Evolutionary conservation across 495 filamentous ascomycete genomes (phyloP).

Genomic region (Rostrohypoxylon terebratum): DNA sequence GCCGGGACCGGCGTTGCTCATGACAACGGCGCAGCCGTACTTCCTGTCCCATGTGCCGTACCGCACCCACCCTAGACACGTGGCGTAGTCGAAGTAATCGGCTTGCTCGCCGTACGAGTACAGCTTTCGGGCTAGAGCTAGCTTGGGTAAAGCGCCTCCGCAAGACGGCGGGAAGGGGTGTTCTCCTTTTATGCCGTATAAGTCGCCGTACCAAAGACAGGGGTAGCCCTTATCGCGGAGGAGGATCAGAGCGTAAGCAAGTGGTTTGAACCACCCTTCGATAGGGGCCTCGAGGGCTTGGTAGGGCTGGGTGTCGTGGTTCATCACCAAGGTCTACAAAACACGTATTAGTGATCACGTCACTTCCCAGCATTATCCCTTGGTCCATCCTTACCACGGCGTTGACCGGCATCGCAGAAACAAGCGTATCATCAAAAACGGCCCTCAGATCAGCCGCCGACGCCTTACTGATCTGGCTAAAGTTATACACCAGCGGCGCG

Average conservation of each 20-base stretch:
- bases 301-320: slow-evolving; percentile 4
- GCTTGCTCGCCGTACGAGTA: slow-evolving; percentile 4
- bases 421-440: neutral
- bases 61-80: neutral
- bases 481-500: slow-evolving; percentile 10
- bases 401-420: neutral
- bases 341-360: neutral
- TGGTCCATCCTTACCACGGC: neutral
- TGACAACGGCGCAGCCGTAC: neutral
- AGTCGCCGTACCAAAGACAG: slow-evolving; percentile 1
- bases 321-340: neutral
- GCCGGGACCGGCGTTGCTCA: neutral
- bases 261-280: slow-evolving; percentile 7
- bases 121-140: slow-evolving; percentile 4
- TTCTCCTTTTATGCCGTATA: slow-evolving; percentile 5
- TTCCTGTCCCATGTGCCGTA: neutral
- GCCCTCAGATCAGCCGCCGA: neutral
- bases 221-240: neutral
- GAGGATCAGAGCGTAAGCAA: neutral
- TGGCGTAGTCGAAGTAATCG: slow-evolving; percentile 7
- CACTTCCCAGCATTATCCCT: neutral
- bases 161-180: slow-evolving; percentile 1
- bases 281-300: slow-evolving; percentile 8
- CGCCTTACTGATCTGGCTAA: slow-evolving; percentile 3
- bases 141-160: slow-evolving; percentile 1